Conservation (phyloP, 2,329 filamentous ascomycete species). For the Aspergillus thermomutatus region DNA sequence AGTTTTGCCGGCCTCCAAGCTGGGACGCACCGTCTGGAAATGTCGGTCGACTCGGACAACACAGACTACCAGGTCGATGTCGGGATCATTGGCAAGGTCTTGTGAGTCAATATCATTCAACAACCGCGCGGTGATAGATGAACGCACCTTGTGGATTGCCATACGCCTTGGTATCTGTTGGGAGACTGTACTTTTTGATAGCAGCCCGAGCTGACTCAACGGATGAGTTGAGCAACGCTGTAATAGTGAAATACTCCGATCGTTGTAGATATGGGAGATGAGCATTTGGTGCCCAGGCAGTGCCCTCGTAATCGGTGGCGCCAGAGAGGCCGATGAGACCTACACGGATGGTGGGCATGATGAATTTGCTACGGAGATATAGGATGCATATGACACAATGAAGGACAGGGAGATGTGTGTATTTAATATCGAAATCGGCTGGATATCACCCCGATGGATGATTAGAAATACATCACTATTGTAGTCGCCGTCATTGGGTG, state of each 20-base stretch:
- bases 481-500: not conserved
- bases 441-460: not conserved
- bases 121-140: not conserved
- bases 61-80: slow-evolving; percentile 53
- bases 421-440: not conserved
- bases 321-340: slow-evolving; percentile 10
- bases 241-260: slow-evolving; percentile 6
- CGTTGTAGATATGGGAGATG: slow-evolving; percentile 9
- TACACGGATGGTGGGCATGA: slow-evolving; percentile 6
- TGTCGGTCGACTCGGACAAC: slow-evolving; percentile 55
- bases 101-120: not conserved
- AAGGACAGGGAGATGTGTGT: too few relatives aligned
- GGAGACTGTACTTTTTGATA: slow-evolving; percentile 39
- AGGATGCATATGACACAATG: not conserved
- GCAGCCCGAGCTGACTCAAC: slow-evolving; percentile 6
- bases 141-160: slow-evolving; percentile 43
- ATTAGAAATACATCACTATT: not conserved
- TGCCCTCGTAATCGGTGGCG: slow-evolving; percentile 4
- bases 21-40: slow-evolving; percentile 44
- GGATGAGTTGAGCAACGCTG: slow-evolving; percentile 10
- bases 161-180: slow-evolving; percentile 46
- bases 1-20: slow-evolving; percentile 50
- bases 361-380: not conserved
- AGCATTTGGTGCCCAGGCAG: slow-evolving; percentile 6
- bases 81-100: slow-evolving; percentile 47